phyloP scores from a whole-genome alignment of 2,329 filamentous ascomycete species.

The Clarireedia homoeocarpa region DNA sequence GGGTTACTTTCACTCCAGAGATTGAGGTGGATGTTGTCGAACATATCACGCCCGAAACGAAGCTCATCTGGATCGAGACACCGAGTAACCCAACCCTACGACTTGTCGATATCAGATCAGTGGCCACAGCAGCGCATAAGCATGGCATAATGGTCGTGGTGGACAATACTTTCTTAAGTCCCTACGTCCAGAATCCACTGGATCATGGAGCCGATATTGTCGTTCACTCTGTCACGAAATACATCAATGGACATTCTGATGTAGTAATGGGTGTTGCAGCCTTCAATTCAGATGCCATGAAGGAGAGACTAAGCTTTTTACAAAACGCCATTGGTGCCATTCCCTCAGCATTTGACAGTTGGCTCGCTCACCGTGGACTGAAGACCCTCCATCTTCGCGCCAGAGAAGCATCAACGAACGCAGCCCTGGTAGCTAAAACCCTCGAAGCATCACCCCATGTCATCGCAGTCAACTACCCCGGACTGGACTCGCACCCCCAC shows the following conservation, averaged over 20 bases:
- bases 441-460: slow-evolving; percentile 77
- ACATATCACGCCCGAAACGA: slow-evolving; percentile 82
- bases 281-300: slow-evolving; percentile 79
- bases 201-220: slow-evolving; percentile 93
- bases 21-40: slow-evolving; percentile 82
- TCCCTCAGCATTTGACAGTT: slow-evolving; percentile 91
- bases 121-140: slow-evolving; percentile 74
- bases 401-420: slow-evolving; percentile 76
- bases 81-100: slow-evolving; percentile 92
- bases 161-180: slow-evolving; percentile 96
- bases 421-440: slow-evolving; percentile 64
- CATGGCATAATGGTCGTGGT: slow-evolving; percentile 94
- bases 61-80: slow-evolving; percentile 93
- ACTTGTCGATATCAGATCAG: slow-evolving; percentile 84
- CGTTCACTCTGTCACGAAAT: slow-evolving; percentile 95
- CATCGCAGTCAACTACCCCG: slow-evolving; percentile 90
- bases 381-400: slow-evolving; percentile 95
- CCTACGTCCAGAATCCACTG: slow-evolving; percentile 94
- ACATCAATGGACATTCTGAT: slow-evolving; percentile 96
- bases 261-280: slow-evolving; percentile 97
- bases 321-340: slow-evolving; percentile 97
- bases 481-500: slow-evolving; percentile 79
- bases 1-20: slow-evolving; percentile 87
- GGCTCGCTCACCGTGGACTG: slow-evolving; percentile 92
- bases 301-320: slow-evolving; percentile 73